Base-by-base conservation (phyloP, 108 stramenopile genomes). In the Cylindrotheca closterium region DNA sequence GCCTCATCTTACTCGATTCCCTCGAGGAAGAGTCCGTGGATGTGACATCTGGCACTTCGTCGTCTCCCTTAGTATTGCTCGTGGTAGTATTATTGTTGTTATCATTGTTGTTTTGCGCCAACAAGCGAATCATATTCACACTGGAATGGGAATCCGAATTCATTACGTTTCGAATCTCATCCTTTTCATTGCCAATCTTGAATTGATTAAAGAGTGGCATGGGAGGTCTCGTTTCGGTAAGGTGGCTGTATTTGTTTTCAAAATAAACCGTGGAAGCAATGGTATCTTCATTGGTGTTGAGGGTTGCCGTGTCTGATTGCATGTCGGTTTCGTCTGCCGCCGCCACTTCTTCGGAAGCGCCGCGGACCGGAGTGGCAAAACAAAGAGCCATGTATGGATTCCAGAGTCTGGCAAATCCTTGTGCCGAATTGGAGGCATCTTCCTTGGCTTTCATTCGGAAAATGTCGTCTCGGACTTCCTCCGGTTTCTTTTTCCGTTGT, bases 321-420 rank as follows among this genome's bases (percentile, higher is more conserved):
- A 63, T 52, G 46, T 58, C 59, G 2, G 47, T 51, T 37, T 32
- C 60, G 56, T 71, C 54, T 1, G 58, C 42, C 0, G 79, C 71
- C 26, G 65, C 74, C 1, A 56, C 30, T 28, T 67, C 50, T 45
- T 85, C 80, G 37, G 80, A 77, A 0, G 70, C 60, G 22, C 75
- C 71, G 1, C 84, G 70, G 22, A 85, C 65, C 3, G 84, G 84
- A n/a, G 78, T 79, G 17, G 84, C 84, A 71, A 85, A 85, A 60
- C 84, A 85, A 26, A 85, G 54, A 8, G 77, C 83, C 37, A 69
- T 26, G 19, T 61, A 75, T 42, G 61, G 77, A 58, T 64, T 75
- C 4, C 75, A 34, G 19, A 67, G 58, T 42, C 37, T 42, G 15
- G 37, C 7, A 10, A 42, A 42, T 10, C 37, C 37, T 10, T 42